These are phyloP conservation scores for Berkeleyomyces basicola DNA, from an alignment of 2,329 filamentous ascomycete genomes.

Conservation along the genomic window DNA sequence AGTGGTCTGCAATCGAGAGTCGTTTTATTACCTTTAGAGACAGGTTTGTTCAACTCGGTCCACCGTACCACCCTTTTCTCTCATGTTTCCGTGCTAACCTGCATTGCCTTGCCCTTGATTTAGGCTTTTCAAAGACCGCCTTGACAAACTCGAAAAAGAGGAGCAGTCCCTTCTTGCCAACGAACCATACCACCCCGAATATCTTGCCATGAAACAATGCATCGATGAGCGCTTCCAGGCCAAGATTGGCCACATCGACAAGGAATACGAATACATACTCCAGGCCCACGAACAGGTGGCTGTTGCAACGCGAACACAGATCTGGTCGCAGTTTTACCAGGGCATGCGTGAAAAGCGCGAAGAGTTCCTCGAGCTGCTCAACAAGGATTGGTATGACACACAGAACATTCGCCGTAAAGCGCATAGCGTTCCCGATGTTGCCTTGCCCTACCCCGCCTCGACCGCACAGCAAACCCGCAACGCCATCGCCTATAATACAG, in stretches of 20 bases:
- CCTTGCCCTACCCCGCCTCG: slow-evolving; percentile 62
- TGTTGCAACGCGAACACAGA: slow-evolving; percentile 67
- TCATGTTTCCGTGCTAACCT: slow-evolving; percentile 15
- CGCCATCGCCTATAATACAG: slow-evolving; percentile 82
- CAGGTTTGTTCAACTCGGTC: slow-evolving; percentile 32
- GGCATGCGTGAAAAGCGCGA: slow-evolving; percentile 70
- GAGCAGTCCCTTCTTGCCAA: slow-evolving; percentile 43
- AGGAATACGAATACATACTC: slow-evolving; percentile 56
- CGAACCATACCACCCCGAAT: slow-evolving; percentile 71
- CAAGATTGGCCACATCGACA: slow-evolving; percentile 60
- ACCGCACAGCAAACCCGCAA: slow-evolving; percentile 64
- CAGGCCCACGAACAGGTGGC: slow-evolving; percentile 57
- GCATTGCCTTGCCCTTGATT: slow-evolving; percentile 14
- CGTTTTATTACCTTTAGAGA: slow-evolving; percentile 79
- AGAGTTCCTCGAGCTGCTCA: slow-evolving; percentile 59
- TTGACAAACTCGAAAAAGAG: slow-evolving; percentile 62
- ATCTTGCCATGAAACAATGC: slow-evolving; percentile 75
- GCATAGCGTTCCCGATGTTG: slow-evolving; percentile 65
- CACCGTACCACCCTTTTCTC: background rate
- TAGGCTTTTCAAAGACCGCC: slow-evolving; percentile 75
- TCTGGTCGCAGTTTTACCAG: slow-evolving; percentile 84
- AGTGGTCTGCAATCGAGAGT: slow-evolving; percentile 65
- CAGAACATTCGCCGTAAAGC: slow-evolving; percentile 75
- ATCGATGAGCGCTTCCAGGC: slow-evolving; percentile 69
- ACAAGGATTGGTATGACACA: slow-evolving; percentile 82